Evolutionary conservation across 1,139 yeast species (phyloP), one percentile per base, ranked within the genome.

Genomic region (Taphrina populina): DNA sequence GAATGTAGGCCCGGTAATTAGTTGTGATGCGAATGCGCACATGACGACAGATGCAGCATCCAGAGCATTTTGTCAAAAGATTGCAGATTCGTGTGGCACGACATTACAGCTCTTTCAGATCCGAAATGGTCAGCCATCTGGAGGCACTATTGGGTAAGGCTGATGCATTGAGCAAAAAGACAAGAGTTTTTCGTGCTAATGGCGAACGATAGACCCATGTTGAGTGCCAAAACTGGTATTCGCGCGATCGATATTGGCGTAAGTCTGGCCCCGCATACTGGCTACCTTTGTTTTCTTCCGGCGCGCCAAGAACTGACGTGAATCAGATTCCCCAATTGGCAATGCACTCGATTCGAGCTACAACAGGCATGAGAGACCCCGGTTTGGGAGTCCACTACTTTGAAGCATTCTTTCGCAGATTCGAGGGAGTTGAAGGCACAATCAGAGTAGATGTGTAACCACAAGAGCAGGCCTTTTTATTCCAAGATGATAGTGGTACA

Each of bases 261-360:
- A 34, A 7, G 47, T 13, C 13, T 8, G 36, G 7, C 30, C 30
- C 10, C n/a, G n/a, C n/a, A n/a, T n/a, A n/a, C n/a, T n/a, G n/a
- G n/a, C n/a, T n/a, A n/a, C n/a, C n/a, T n/a, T n/a, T n/a, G n/a
- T n/a, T n/a, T n/a, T n/a, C n/a, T n/a, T n/a, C n/a, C n/a, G n/a
- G n/a, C 8, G 36, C 19, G 2, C 17, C 19, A 7, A n/a, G 13
- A 27, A 37, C 43, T 37, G 17, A 37, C 34, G 23, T n/a, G 26
- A 20, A n/a, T n/a, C 23, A 43, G 35, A 87, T 88, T 66, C 94
- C 96, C 1, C 95, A 88, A 68, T 74, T 90, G 65, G 84, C 95
- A 56, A 90, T 90, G 98, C 98, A 90, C 69, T 84, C 95, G 2
- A 85, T 88, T 60, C 81, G 97, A 67, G 97, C 94, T 67, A 87